Base-by-base conservation (phyloP, 2,329 filamentous ascomycete genomes). In the Trichoderma atroviride region DNA sequence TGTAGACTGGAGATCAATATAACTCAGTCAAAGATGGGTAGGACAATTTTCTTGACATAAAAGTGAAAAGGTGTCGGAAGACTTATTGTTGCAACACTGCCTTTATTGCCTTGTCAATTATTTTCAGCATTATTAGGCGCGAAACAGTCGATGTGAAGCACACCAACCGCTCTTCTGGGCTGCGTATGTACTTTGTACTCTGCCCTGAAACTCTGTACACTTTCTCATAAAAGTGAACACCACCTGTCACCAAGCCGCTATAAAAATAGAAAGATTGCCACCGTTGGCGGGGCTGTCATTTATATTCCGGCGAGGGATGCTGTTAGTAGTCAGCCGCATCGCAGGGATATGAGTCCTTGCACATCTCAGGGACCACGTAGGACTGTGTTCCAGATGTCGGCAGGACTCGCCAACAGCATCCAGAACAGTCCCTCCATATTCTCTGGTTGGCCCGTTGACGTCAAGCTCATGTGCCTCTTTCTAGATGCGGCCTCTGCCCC, bases 161-260 rank as follows among this genome's bases (percentile, higher is more conserved):
- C 1, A 76, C 11, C 80, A 83, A 72, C 78, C 76, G 74, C 73
- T 79, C 3, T 83, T 81, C 72, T 84, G 82, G 82, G 77, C 76
- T 0, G 4, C 80, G 80, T 0, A 5, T 24, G n/a, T n/a, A 40
- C 37, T 47, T 47, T 4, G n/a, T n/a, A n/a, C 47, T 50, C 47
- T 24, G 47, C 22, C 9, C 47, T 50, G 47, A 24, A 24, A 13
- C 22, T 50, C 47, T 22, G n/a, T n/a, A 50, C 10, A 22, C 9
- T 22, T 50, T 50, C 43, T 50, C 11, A 11, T 33, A 35, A 35
- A 11, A 22, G 43, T 9, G 1, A 50, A 22, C 37, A 19, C 6
- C 7, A 22, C n/a, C n/a, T 5, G n/a, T 50, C n/a, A 13, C 47
- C n/a, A 10, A 50, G 11, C 9, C 13, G n/a, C 11, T 24, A 50